These are phyloP conservation scores for Parathielavia hyrcaniae DNA, from an alignment of 495 filamentous ascomycete species.

Conservation along the genomic window DNA sequence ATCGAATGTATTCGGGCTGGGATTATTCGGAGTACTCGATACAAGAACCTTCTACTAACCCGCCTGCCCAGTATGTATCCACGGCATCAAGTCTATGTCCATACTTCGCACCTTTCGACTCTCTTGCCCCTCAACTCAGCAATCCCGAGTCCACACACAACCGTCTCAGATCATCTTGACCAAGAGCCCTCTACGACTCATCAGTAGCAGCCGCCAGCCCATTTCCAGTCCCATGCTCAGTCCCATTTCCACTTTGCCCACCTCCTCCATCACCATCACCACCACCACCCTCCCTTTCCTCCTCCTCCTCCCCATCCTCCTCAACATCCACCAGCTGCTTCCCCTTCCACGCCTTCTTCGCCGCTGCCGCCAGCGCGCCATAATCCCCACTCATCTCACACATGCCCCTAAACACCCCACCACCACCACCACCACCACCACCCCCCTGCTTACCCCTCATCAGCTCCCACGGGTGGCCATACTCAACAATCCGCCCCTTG, in stretches of 20 bases:
- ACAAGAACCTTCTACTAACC: too few relatives aligned
- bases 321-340: constrained; percentile 39
- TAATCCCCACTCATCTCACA: constrained; percentile 92
- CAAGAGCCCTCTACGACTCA: background rate
- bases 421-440: too few relatives aligned
- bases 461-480: constrained; percentile 75
- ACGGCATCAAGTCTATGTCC: background rate
- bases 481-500: constrained; percentile 82
- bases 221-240: background rate
- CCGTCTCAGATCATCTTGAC: background rate
- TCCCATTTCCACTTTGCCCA: background rate
- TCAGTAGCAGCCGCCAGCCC: background rate
- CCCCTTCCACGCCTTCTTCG: constrained; percentile 57
- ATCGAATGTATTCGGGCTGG: too few relatives aligned
- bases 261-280: background rate
- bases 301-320: constrained; percentile 23
- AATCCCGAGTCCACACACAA: background rate
- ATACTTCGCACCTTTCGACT: background rate
- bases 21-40: too few relatives aligned
- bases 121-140: background rate
- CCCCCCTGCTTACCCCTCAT: too few relatives aligned
- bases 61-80: too few relatives aligned
- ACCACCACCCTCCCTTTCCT: background rate
- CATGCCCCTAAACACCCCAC: constrained; percentile 74
- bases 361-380: constrained; percentile 61